Percentiles rank a stretch among this genome's conserved stretches.
These are phyloP conservation scores for Beauveria sp. DNA, from an alignment of 2,329 filamentous ascomycete genomes.

Conservation along the genomic window DNA sequence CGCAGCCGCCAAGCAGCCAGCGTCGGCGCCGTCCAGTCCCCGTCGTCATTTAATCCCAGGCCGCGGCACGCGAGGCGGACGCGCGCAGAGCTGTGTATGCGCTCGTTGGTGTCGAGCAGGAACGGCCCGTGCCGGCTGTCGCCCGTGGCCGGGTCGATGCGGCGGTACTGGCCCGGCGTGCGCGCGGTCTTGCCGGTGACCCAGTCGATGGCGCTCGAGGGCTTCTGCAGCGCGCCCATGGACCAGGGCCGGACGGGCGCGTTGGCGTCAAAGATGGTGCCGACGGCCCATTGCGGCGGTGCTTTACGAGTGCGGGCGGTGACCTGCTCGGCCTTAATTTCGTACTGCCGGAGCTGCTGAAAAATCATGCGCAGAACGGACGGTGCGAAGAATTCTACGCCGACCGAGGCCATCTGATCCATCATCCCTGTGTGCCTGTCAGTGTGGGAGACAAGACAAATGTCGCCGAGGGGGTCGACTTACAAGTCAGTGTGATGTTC, in stretches of 20 bases:
- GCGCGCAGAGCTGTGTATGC: conserved; percentile 46
- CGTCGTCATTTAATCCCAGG: conserved; percentile 40
- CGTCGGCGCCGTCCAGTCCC: conserved; percentile 38
- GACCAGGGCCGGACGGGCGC: conserved; percentile 40
- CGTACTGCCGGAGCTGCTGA: conserved; percentile 26
- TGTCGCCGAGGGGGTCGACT: conserved; percentile 12
- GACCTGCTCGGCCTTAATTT: conserved; percentile 15
- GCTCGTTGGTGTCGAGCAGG: conserved; percentile 46
- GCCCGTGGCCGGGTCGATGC: conserved; percentile 33
- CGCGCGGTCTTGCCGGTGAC: conserved; percentile 35
- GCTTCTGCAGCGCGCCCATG: conserved; percentile 36
- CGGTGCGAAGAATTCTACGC: conserved; percentile 39
- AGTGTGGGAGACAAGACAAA: neutral
- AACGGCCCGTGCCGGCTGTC: conserved; percentile 26
- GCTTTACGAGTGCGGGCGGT: neutral
- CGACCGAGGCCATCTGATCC: conserved; percentile 45
- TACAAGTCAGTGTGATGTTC: conserved; percentile 32
- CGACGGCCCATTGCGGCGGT: conserved; percentile 34
- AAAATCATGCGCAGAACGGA: conserved; percentile 34
- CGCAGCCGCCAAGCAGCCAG: conserved; percentile 37
- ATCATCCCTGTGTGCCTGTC: conserved; percentile 40
- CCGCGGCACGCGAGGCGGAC: conserved; percentile 44
- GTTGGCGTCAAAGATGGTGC: conserved; percentile 39
- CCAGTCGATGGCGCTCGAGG: conserved; percentile 33
- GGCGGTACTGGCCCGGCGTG: conserved; percentile 41